These are phyloP conservation scores for Wickerhamomyces alni DNA, from an alignment of 805 yeast genomes.

Conservation along the genomic window DNA sequence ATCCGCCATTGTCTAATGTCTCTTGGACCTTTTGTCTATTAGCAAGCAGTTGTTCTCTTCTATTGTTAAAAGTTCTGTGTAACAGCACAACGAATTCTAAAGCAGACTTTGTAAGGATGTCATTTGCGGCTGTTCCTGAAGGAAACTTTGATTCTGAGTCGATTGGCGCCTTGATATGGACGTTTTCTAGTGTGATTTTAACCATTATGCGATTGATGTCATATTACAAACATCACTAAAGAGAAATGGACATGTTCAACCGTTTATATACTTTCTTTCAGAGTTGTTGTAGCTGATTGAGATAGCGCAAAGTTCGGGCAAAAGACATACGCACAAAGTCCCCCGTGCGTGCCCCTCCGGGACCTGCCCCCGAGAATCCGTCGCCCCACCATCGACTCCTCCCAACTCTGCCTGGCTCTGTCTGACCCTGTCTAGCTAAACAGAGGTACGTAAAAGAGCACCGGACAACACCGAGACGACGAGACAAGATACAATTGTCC, in stretches of 20 bases:
- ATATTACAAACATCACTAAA: too few species aligned
- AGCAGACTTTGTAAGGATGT: slow-evolving; percentile 37
- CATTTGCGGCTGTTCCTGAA: slow-evolving; percentile 33
- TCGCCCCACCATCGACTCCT: not conserved
- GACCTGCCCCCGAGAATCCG: not conserved
- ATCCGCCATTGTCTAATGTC: slow-evolving; percentile 52
- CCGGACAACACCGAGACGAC: not conserved
- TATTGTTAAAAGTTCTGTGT: slow-evolving; percentile 64
- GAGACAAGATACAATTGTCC: too few species aligned
- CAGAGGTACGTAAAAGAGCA: not conserved
- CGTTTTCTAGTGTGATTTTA: slow-evolving; percentile 25
- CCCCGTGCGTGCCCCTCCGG: too few species aligned
- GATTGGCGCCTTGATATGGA: slow-evolving; percentile 29
- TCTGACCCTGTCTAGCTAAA: not conserved
- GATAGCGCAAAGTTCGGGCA: not conserved
- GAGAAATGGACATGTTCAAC: too few species aligned
- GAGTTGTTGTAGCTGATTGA: too few species aligned
- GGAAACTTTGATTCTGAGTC: slow-evolving; percentile 26
- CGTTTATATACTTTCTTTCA: not conserved
- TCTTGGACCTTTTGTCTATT: slow-evolving; percentile 58
- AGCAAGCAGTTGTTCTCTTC: slow-evolving; percentile 49
- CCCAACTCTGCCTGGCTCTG: not conserved
- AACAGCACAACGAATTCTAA: slow-evolving; percentile 62
- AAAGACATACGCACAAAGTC: not conserved
- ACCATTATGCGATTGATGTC: slow-evolving; percentile 19